These are phyloP conservation scores for Monascus ruber DNA, from an alignment of 2,329 filamentous ascomycete species.

Conservation along the genomic window DNA sequence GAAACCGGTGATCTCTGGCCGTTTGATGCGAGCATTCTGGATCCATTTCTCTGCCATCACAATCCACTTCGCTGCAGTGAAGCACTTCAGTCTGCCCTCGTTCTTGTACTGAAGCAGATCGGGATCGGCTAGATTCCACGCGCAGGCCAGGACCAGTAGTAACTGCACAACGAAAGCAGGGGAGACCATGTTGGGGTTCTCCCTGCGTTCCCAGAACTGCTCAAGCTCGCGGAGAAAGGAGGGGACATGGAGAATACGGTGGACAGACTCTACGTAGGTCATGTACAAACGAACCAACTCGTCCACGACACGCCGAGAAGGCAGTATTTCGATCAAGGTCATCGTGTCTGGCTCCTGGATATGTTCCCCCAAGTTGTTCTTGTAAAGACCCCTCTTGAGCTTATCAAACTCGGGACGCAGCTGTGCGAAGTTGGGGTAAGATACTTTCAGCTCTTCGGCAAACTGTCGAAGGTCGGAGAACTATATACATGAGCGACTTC, in stretches of 20 bases:
- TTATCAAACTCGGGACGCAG: slow-evolving; percentile 23
- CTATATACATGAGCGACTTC: slow-evolving; percentile 9
- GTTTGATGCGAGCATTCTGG: slow-evolving; percentile 59
- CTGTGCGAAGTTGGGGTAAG: slow-evolving; percentile 23
- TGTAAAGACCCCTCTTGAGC: slow-evolving; percentile 21
- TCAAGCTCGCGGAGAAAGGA: slow-evolving; percentile 29
- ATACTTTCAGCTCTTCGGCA: slow-evolving; percentile 25
- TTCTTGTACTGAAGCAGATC: slow-evolving; percentile 18
- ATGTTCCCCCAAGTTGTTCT: slow-evolving; percentile 17
- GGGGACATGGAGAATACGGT: slow-evolving; percentile 30
- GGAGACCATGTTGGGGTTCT: slow-evolving; percentile 15
- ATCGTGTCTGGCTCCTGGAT: slow-evolving; percentile 18
- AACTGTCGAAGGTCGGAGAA: slow-evolving; percentile 28
- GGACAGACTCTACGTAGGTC: slow-evolving; percentile 27
- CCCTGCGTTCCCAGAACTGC: slow-evolving; percentile 21
- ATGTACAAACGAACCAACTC: slow-evolving; percentile 28
- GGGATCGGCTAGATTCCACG: slow-evolving; percentile 25
- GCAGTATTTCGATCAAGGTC: slow-evolving; percentile 23
- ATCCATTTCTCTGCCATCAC: slow-evolving; percentile 82
- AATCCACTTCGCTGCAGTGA: slow-evolving; percentile 54
- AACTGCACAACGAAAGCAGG: slow-evolving; percentile 25
- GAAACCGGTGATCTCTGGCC: slow-evolving; percentile 38
- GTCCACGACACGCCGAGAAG: slow-evolving; percentile 23
- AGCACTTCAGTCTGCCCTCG: slow-evolving; percentile 15
- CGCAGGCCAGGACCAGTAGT: slow-evolving; percentile 26